Base-by-base conservation (phyloP, 1,139 yeast genomes). In the Candida labiduridarum region DNA sequence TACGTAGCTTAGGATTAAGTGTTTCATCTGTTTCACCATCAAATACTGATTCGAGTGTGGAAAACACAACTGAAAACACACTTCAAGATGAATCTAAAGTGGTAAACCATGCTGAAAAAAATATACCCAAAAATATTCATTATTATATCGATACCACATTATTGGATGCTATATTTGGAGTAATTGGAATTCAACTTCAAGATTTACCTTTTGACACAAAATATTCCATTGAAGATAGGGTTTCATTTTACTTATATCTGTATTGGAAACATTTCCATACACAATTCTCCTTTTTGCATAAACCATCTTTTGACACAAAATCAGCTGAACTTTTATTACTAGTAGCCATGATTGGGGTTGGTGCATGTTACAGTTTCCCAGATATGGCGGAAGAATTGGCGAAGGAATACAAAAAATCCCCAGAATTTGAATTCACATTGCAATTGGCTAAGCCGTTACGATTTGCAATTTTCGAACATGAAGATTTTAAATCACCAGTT, bases 241-340 rank as follows among this genome's bases (percentile, higher is more conserved):
- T 71, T 12, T 63, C 68, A 14, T 63, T 63, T 51, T 70, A 67
- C 50, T 50, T 71, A 30, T 61, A 60, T 9, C 55, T 72, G 19
- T 85, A 76, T 59, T 85, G 90, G 90, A 61, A 67, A 8, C 70
- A 74, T 35, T 84, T 82, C 64, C 89, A 85, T 59, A 78, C 83
- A 5, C 88, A 84, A 60, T 82, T 78, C 55, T 80, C 88, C 1
- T 71, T 85, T 31, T 60, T 85, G 48, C 90, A 85, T 58, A 72
- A 71, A 49, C 89, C 90, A 0, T 81, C 89, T 0, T 85, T 85
- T 62, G 75, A 79, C 47, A 79, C 87, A 0, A 73, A 72, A 45
- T 62, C 67, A 1, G 73, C 81, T 27, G 82, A 83, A 4, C 81
- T 84, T 0, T 73, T 85, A 10, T 65, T 85, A 15, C 60, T 85